Evolutionary conservation across 306 rosid species (phyloP).

Genomic region (Prunus salicina): DNA sequence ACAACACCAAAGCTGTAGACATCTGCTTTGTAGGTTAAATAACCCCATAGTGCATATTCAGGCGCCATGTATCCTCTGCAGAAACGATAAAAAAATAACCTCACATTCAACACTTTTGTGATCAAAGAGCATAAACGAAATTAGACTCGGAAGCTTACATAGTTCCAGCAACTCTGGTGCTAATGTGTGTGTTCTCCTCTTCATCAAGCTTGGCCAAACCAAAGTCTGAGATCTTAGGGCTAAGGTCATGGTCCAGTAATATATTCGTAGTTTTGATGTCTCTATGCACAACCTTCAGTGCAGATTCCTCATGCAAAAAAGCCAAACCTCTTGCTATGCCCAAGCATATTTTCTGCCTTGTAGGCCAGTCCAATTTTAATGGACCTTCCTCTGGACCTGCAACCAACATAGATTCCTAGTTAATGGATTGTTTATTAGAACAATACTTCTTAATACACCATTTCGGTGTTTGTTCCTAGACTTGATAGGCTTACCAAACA

Average conservation of each 20-base stretch:
- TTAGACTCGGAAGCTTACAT: conserved; percentile 26
- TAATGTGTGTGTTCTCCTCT: conserved; percentile 51
- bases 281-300: conserved; percentile 56
- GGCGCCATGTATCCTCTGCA: conserved; percentile 27
- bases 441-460: not conserved
- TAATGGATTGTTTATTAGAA: not conserved
- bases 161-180: conserved; percentile 55
- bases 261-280: conserved; percentile 61
- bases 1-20: conserved; percentile 25
- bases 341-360: conserved; percentile 52
- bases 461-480: not conserved
- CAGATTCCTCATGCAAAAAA: conserved; percentile 56
- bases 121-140: not conserved
- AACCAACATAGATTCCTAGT: not conserved
- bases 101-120: not conserved
- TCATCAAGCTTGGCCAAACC: conserved; percentile 69
- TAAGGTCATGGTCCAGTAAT: conserved; percentile 47
- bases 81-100: not conserved
- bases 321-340: conserved; percentile 61
- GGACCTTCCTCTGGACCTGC: conserved; percentile 8
- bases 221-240: conserved; percentile 61
- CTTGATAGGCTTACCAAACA: conserved; percentile 46
- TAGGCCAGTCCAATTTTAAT: conserved; percentile 50
- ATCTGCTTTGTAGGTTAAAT: conserved; percentile 20
- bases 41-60: conserved; percentile 26